These are phyloP conservation scores for Botryosphaeria agaves DNA, from an alignment of 2,329 filamentous ascomycete species.

Conservation along the genomic window DNA sequence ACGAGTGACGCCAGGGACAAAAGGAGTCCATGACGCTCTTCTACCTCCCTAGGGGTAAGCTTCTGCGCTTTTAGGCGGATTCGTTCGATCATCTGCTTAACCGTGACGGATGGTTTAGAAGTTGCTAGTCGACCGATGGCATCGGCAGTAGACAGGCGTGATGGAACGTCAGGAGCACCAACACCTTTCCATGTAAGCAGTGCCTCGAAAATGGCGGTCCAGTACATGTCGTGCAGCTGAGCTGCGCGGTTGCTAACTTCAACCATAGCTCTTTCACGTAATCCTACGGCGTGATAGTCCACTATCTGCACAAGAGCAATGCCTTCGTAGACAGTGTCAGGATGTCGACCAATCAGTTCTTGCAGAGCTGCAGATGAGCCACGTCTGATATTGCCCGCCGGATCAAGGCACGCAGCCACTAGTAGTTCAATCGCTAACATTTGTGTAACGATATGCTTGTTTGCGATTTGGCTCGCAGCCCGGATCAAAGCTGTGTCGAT, in stretches of 20 bases:
- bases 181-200: constrained; percentile 77
- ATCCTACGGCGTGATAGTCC: constrained; percentile 83
- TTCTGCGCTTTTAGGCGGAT: constrained; percentile 27
- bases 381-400: constrained; percentile 81
- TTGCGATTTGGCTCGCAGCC: constrained; percentile 25
- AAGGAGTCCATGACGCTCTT: constrained; percentile 52
- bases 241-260: constrained; percentile 57
- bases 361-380: constrained; percentile 88
- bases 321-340: constrained; percentile 63
- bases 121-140: constrained; percentile 45
- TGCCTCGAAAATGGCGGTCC: constrained; percentile 49
- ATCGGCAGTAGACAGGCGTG: constrained; percentile 52
- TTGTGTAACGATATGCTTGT: constrained; percentile 41
- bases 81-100: constrained; percentile 19
- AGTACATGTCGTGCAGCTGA: constrained; percentile 44
- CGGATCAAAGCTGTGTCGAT: constrained; percentile 31
- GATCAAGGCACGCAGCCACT: constrained; percentile 67
- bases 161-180: constrained; percentile 57
- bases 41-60: constrained; percentile 41
- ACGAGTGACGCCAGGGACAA: constrained; percentile 43
- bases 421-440: constrained; percentile 67
- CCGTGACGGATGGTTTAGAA: constrained; percentile 18
- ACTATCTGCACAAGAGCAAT: constrained; percentile 78
- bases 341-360: constrained; percentile 84
- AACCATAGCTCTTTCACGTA: constrained; percentile 66